Base-by-base conservation (phyloP, 306 rosid genomes). In the Ziziphus jujuba region DNA sequence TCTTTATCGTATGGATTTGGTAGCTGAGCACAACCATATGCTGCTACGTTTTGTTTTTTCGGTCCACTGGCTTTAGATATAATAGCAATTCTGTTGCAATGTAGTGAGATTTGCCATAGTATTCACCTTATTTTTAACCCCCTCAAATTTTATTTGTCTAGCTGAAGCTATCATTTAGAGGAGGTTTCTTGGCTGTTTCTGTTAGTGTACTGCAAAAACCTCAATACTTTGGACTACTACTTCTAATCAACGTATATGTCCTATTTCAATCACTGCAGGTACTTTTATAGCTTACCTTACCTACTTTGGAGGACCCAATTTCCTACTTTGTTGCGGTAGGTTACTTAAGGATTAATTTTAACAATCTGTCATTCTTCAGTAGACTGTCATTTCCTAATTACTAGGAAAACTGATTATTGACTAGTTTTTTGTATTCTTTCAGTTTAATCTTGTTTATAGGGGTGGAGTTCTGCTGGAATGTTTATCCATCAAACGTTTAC, bases 401-500 rank as follows among this genome's bases (percentile, higher is more conserved):
- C 5, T 45, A 56, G 13, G 40, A 28, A 33, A 22, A 72, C 23
- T 7, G 14, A 44, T 66, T 33, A 28, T 55, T 73, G 72, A 71
- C 35, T 28, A n/a, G 59, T 56, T 61, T 44, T 69, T 16, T n/a
- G 15, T 23, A 21, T 65, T n/a, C 17, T 65, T 51, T 43, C 86
- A 88, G 97, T 47, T 60, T 93, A 72, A 8, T 88, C 66, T 67
- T 90, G 84, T 93, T 90, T 57, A 1, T 75, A 6, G 99, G 99
- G 53, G 91, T 88, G 70, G 97, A 90, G 81, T 52, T 86, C 8
- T 90, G 99, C 82, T 93, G 99, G 96, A 90, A 93, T 63, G 73
- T 93, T 59, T 93, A 76, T 77, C 97, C 99, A 63, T 88, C 99
- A 47, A 88, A 71, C 65, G 66, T 48, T 49, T 64, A 76, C 71